Evolutionary conservation across 805 yeast species (phyloP).

Genomic region (Candida multigemmis): DNA sequence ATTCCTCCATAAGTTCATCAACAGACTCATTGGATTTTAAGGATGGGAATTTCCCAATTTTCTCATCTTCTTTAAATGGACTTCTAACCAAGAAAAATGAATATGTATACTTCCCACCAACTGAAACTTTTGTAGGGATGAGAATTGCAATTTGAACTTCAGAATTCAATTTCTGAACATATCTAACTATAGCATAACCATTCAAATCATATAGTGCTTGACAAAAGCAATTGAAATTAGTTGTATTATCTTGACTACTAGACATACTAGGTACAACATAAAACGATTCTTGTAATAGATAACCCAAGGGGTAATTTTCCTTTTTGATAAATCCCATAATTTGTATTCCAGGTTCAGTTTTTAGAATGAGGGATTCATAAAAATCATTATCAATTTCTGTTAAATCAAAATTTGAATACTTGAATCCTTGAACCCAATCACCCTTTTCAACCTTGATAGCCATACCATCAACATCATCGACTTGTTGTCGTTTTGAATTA

Average conservation of each 20-base stretch:
- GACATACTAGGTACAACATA: conserved; percentile 45
- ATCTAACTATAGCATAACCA: conserved; percentile 52
- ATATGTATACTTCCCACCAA: conserved; percentile 10
- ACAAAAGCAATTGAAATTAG: conserved; percentile 22
- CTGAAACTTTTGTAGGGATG: conserved; percentile 29
- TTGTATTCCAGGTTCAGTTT: conserved; percentile 48
- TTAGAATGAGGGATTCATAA: conserved; percentile 31
- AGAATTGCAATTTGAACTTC: conserved; percentile 46
- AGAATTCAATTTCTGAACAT: conserved; percentile 40
- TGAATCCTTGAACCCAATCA: conserved; percentile 50
- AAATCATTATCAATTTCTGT: conserved; percentile 40
- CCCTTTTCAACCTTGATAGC: conserved; percentile 24
- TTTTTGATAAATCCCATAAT: conserved; percentile 49
- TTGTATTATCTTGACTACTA: conserved; percentile 11
- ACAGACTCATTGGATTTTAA: conserved; percentile 6
- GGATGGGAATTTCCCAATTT: conserved; percentile 42
- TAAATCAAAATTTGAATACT: conserved; percentile 47
- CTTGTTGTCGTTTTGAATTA: conserved; percentile 6
- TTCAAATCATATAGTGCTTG: conserved; percentile 41
- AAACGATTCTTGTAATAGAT: conserved; percentile 49
- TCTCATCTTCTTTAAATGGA: conserved; percentile 72
- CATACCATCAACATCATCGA: conserved; percentile 9
- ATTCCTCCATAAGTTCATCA: conserved; percentile 22
- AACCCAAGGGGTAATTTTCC: conserved; percentile 47
- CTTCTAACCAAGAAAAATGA: conserved; percentile 45